Conservation (phyloP, 179 eudicot genomes). For the Vitellaria paradoxa region DNA sequence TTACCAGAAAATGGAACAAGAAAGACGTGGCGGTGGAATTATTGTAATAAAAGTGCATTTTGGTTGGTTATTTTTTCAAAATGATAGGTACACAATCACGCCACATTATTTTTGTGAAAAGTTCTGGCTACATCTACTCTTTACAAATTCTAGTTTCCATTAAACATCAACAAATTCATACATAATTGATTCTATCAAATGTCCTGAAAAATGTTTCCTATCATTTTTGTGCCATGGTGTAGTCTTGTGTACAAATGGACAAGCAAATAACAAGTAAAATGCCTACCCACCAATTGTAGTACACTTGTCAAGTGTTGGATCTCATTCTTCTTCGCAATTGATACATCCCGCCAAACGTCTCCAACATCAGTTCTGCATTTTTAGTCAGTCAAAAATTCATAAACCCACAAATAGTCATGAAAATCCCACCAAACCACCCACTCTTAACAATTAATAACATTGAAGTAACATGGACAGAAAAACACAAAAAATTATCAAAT, state of each 20-base stretch:
- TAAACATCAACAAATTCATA: background rate
- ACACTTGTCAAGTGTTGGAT: constrained; percentile 36
- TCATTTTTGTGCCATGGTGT: background rate
- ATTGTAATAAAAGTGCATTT: no score
- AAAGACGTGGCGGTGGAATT: no score
- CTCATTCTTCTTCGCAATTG: constrained; percentile 47
- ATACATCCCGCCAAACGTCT: constrained; percentile 37
- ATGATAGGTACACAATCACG: no score
- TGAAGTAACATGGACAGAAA: background rate
- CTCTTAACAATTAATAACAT: background rate
- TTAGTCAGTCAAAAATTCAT: background rate
- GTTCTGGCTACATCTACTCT: no score
- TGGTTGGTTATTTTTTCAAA: no score
- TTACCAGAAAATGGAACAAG: no score
- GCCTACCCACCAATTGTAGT: constrained; percentile 51
- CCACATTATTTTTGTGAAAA: no score
- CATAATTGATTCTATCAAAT: background rate
- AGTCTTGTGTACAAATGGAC: background rate
- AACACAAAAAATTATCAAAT: background rate
- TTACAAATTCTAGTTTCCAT: background rate
- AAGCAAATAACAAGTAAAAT: background rate
- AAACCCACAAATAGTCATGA: background rate
- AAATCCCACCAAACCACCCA: background rate
- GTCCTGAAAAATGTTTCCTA: background rate
- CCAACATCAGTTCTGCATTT: constrained; percentile 53